Base-by-base conservation (phyloP, 169 alveolate species). In the Cardiosporidium cionae region DNA sequence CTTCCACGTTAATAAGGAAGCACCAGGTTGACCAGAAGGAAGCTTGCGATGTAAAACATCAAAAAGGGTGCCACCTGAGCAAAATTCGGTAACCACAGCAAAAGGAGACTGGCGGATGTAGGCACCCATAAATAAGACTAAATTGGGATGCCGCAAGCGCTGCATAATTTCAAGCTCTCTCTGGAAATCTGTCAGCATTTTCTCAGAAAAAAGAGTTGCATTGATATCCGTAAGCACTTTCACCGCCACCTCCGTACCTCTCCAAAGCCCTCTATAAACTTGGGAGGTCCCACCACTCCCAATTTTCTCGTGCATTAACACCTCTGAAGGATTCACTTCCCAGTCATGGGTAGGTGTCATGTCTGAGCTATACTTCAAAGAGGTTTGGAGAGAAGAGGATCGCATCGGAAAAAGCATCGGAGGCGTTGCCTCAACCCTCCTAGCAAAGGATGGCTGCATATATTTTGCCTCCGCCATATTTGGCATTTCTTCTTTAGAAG, bases 61-160 rank as follows among this genome's bases (percentile, higher is more conserved):
- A 68, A 89, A 87, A 52, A 90, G 74, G 33, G 90, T 86, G 7
- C 96, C 95, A 32, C 94, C 94, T n/a, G 77, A 82, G 52, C 96
- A 92, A 79, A 74, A 86, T 75, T 90, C 96, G 37, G 91, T 86
- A 1, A 90, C 92, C 53, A 90, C 88, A n/a, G 82, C 65, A 63
- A 83, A 65, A 27, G 77, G 80, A 35, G 35, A 36, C 64, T 65
- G 22, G 66, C 22, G 65, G 44, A 62, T 53, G 28, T 35, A 23
- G 32, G 70, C 78, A 4, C 77, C 83, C 78, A 76, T 63, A 44
- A 76, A 32, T 66, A 71, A 71, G 35, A 78, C 90, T 27, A 91
- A 79, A 77, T 91, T 91, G 22, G 94, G 94, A 71, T 90, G 92
- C 76, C 92, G 79, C 27, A 88, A 73, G 54, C 82, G 67, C 36